A percentile compares a stretch with the other conserved stretches of the same genome.
phyloP scores from a whole-genome alignment of 2,329 filamentous ascomycete genomes.

The Setomelanomma holmii region DNA sequence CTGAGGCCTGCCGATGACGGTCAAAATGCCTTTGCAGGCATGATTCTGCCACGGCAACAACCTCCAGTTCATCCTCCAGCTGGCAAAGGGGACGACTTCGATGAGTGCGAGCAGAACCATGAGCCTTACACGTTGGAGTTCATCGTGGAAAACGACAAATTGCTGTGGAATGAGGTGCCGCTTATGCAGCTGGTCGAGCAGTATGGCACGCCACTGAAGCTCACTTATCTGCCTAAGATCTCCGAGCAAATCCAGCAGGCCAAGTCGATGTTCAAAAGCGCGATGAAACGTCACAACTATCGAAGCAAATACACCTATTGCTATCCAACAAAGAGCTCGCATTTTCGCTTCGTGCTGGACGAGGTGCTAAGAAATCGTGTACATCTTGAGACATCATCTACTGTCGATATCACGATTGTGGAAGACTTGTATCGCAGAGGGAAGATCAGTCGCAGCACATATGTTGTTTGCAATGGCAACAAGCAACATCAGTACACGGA shows the following conservation, averaged over 20 bases:
- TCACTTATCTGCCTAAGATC: background rate
- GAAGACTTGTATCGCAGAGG: background rate
- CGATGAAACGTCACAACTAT: background rate
- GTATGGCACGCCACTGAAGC: background rate
- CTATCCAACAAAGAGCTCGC: conserved; percentile 1
- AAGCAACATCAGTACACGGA: background rate
- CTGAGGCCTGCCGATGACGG: background rate
- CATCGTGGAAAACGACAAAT: background rate
- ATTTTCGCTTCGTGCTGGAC: conserved; percentile 2
- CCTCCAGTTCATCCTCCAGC: background rate
- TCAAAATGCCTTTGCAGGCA: background rate
- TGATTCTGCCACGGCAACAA: background rate
- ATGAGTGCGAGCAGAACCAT: background rate
- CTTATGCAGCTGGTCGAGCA: background rate
- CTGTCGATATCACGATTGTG: background rate
- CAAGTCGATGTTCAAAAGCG: background rate
- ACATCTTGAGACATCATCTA: background rate
- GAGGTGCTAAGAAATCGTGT: background rate
- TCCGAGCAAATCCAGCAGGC: background rate
- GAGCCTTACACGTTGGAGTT: background rate
- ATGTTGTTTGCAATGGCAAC: conserved; percentile 1
- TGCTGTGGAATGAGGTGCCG: background rate
- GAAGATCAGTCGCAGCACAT: conserved; percentile 1
- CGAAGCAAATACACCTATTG: background rate
- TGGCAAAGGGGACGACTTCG: too few species aligned